Evolutionary conservation across 148 eudicot species (phyloP), one percentile per base, ranked within the genome.

Genomic region (Arctostaphylos glauca): DNA sequence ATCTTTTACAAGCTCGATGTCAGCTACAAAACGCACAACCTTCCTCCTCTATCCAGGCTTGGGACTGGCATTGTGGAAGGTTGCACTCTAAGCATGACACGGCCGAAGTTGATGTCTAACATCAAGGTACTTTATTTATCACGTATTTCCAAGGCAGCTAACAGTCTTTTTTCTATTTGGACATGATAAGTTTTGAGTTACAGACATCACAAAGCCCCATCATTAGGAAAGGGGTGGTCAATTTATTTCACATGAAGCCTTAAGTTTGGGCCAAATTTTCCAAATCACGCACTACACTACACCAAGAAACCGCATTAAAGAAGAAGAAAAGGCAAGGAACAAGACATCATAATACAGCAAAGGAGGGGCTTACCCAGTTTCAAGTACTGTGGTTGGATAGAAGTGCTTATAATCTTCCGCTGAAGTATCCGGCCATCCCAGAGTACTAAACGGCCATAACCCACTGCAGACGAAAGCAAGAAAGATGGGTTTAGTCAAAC

Each of bases 361-460:
- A 25, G 74, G 67, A 76, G 74, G 80, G 10, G 76, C 82, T 74
- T 91, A 94, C 99, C 99, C 99, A 54, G 99, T 97, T 87, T 97
- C 99, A 80, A 97, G 96, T 87, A 97, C 88, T 77, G 99, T 86
- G 79, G 99, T 97, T 66, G 99, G 99, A 84, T 94, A 97, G 81
- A 97, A 94, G 66, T 46, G 90, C 86, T 84, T 90, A 77, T 88
- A 93, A 90, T 94, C 99, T 80, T 97, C 95, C 10, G 94, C 90
- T 79, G 91, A 91, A 72, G 79, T 87, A 84, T 97, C 96, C 76
- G 99, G 99, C 99, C 99, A 97, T 84, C 99, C 99, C 80, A 97
- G 89, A 75, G 98, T 94, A 83, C 98, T 94, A 91, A 97, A 94
- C 81, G 99, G 99, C 98, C 98, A 97, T 80, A 97, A 84, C 31